A percentile compares a stretch with the other conserved stretches of the same genome.
These are phyloP conservation scores for Colletotrichum destructivum DNA, from an alignment of 2,329 filamentous ascomycete species.

Conservation along the genomic window DNA sequence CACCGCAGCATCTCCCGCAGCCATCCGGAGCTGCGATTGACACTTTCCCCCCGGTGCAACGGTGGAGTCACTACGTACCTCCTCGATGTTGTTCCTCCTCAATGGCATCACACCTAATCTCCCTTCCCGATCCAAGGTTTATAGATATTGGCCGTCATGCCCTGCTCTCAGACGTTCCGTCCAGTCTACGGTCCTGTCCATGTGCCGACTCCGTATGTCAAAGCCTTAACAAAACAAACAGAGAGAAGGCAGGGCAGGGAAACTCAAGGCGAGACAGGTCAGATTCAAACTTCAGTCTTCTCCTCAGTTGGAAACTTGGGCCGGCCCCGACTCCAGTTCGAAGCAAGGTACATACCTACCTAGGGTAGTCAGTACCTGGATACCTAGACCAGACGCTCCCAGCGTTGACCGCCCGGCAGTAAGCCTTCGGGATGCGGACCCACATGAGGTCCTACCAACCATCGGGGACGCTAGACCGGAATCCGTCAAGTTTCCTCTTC, in stretches of 20 bases:
- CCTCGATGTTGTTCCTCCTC: slow-evolving; percentile 5
- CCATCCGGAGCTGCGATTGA: slow-evolving; percentile 20
- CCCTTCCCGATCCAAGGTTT: slow-evolving; percentile 14
- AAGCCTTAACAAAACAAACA: not conserved
- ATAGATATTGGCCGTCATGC: slow-evolving; percentile 26
- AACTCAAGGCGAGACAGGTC: slow-evolving; percentile 32
- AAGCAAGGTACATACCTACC: too few species aligned
- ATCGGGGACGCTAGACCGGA: slow-evolving; percentile 27
- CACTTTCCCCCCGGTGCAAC: slow-evolving; percentile 9
- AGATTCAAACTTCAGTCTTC: slow-evolving; percentile 30
- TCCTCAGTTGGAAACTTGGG: slow-evolving; percentile 34
- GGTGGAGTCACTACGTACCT: slow-evolving; percentile 11
- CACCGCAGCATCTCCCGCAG: not conserved
- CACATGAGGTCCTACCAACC: slow-evolving; percentile 25
- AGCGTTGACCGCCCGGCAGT: slow-evolving; percentile 31
- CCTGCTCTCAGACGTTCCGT: slow-evolving; percentile 30
- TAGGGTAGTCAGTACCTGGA: too few species aligned
- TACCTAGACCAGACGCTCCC: not conserved
- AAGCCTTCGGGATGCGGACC: slow-evolving; percentile 2
- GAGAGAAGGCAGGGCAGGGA: slow-evolving; percentile 6
- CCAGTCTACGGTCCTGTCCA: slow-evolving; percentile 23
- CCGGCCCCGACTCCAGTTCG: slow-evolving; percentile 14
- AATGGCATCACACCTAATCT: slow-evolving; percentile 32
- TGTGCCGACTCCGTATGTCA: slow-evolving; percentile 18
- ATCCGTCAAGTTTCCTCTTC: not conserved